phyloP scores from a whole-genome alignment of 768 basidiomycete species.

The Tremella fuciformis region DNA sequence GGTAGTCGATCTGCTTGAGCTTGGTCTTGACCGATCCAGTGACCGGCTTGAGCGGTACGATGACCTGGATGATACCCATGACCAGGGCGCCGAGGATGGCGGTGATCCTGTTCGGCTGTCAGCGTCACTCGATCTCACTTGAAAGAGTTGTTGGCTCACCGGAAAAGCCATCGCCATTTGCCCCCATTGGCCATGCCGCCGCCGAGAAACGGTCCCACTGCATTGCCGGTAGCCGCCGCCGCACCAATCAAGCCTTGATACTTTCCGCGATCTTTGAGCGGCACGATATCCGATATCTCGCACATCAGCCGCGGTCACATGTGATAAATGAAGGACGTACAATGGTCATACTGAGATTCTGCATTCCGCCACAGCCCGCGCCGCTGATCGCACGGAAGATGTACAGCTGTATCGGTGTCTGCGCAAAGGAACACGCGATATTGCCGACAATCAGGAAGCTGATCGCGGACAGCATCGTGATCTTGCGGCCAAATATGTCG shows the following conservation, averaged over 20 bases:
- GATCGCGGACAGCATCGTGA: slow-evolving; percentile 45
- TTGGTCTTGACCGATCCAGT: slow-evolving; percentile 23
- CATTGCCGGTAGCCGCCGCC: slow-evolving; percentile 17
- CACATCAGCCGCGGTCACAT: background rate
- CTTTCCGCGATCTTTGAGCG: slow-evolving; percentile 26
- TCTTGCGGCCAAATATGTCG: slow-evolving; percentile 59
- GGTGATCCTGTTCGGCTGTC: slow-evolving; percentile 10
- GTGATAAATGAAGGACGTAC: slow-evolving; percentile 3
- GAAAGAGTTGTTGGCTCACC: background rate
- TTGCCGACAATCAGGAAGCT: slow-evolving; percentile 42
- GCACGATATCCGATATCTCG: slow-evolving; percentile 23
- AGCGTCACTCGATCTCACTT: background rate
- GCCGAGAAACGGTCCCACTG: slow-evolving; percentile 8
- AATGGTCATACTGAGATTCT: slow-evolving; percentile 33
- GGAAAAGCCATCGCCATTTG: slow-evolving; percentile 5
- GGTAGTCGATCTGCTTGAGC: slow-evolving; percentile 36
- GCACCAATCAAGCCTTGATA: slow-evolving; percentile 22
- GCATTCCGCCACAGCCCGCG: slow-evolving; percentile 47
- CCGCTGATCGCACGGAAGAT: slow-evolving; percentile 43
- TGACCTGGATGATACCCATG: slow-evolving; percentile 24
- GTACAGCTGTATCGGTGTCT: slow-evolving; percentile 53
- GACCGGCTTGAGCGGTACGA: slow-evolving; percentile 27
- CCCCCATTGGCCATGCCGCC: slow-evolving; percentile 2
- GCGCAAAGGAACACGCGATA: slow-evolving; percentile 42
- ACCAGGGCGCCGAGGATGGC: slow-evolving; percentile 14